Conservation (phyloP, 495 filamentous ascomycete genomes). For the Jackrogersella minutella region DNA sequence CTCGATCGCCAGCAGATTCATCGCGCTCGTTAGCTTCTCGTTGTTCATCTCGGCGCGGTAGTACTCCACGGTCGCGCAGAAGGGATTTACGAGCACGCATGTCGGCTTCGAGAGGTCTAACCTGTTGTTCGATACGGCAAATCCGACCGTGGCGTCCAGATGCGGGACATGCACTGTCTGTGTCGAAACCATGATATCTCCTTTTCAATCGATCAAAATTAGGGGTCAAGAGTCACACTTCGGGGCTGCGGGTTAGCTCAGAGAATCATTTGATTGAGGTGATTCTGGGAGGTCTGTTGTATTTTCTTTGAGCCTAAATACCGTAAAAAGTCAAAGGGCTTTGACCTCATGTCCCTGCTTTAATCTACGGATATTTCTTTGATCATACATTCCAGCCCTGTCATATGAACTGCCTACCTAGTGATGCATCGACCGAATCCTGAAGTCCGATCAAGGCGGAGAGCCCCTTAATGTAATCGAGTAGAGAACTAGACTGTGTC, state of each 20-base stretch:
- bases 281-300: neutral
- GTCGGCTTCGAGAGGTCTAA: slow-evolving; percentile 66
- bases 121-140: slow-evolving; percentile 52
- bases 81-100: slow-evolving; percentile 64
- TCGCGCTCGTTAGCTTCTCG: slow-evolving; percentile 51
- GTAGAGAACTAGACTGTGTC: too few species aligned
- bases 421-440: too few species aligned
- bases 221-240: too few species aligned
- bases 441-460: too few species aligned
- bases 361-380: slow-evolving; percentile 11
- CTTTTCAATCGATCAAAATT: neutral
- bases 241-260: too few species aligned
- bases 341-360: neutral
- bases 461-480: too few species aligned
- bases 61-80: slow-evolving; percentile 62
- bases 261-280: neutral
- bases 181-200: slow-evolving; percentile 19
- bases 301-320: slow-evolving; percentile 24
- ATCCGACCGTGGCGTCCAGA: slow-evolving; percentile 62
- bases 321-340: slow-evolving; percentile 17
- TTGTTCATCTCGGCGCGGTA: slow-evolving; percentile 61
- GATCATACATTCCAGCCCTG: neutral
- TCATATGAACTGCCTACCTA: neutral
- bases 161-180: slow-evolving; percentile 61
- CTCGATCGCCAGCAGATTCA: slow-evolving; percentile 65